Evolutionary conservation across 768 basidiomycete genomes (phyloP).

Genomic region (Antrodiella citrinella): DNA sequence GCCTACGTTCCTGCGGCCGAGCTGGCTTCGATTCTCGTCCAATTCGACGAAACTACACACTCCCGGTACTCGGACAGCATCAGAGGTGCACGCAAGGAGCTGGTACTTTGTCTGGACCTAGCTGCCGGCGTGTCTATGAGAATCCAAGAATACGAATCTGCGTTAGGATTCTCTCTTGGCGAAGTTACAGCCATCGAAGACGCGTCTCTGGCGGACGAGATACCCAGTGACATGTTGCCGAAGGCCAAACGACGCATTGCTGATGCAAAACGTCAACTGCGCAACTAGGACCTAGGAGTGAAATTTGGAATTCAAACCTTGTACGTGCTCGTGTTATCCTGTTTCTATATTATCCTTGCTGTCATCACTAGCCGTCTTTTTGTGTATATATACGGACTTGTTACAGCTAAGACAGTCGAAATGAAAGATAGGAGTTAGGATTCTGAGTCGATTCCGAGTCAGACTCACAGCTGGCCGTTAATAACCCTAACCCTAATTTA

Average conservation of each 20-base stretch:
- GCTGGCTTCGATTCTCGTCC: conserved; percentile 23
- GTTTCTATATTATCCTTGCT: too few species aligned
- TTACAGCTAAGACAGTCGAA: too few species aligned
- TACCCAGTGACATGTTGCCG: neutral
- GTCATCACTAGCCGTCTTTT: too few species aligned
- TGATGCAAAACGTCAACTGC: too few species aligned
- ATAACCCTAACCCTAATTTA: too few species aligned
- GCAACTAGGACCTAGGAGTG: too few species aligned
- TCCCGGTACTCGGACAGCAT: conserved; percentile 15
- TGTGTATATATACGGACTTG: too few species aligned
- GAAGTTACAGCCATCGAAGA: neutral
- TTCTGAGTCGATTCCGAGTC: too few species aligned
- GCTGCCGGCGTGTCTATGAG: conserved; percentile 29
- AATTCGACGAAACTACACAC: conserved; percentile 22
- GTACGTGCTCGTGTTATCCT: too few species aligned
- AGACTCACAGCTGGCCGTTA: too few species aligned
- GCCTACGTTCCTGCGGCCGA: conserved; percentile 19
- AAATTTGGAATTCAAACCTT: too few species aligned
- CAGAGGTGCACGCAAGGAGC: conserved; percentile 20
- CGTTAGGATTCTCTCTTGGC: neutral
- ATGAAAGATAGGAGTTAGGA: too few species aligned
- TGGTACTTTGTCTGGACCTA: conserved; percentile 26
- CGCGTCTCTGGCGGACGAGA: neutral
- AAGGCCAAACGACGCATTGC: neutral
- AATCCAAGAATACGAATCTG: conserved; percentile 8